phyloP scores from a whole-genome alignment of 257 asterid genomes.

The Pogostemon cablin region DNA sequence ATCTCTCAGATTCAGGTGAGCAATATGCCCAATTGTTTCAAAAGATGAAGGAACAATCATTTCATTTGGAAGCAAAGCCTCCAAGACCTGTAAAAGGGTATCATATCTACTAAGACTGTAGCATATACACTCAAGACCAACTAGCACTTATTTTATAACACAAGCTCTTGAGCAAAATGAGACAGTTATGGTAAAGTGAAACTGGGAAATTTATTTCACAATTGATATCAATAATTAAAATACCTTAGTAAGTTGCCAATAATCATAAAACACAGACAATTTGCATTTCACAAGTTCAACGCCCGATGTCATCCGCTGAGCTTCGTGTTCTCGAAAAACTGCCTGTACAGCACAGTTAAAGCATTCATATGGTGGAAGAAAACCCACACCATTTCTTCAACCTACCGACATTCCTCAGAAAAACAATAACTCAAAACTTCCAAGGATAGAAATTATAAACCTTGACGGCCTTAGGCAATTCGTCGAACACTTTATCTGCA shows the following conservation, averaged over 20 bases:
- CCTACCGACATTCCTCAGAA: neutral
- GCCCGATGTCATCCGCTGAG: slow-evolving; percentile 34
- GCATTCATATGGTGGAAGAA: neutral
- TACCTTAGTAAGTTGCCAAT: slow-evolving; percentile 97
- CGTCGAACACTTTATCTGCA: slow-evolving; percentile 49
- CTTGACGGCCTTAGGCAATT: slow-evolving; percentile 91
- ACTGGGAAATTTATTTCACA: slow-evolving; percentile 2
- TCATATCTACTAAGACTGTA: slow-evolving; percentile 20
- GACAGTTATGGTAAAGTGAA: neutral
- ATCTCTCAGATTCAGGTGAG: slow-evolving; percentile 80
- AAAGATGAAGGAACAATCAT: slow-evolving; percentile 78
- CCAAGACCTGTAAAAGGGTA: slow-evolving; percentile 64
- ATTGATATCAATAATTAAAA: slow-evolving; percentile 25
- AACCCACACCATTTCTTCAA: neutral
- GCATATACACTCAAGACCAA: too few species aligned
- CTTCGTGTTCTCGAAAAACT: slow-evolving; percentile 53
- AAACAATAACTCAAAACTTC: neutral
- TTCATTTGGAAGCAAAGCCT: slow-evolving; percentile 76
- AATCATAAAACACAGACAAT: slow-evolving; percentile 77
- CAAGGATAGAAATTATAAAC: slow-evolving; percentile 37
- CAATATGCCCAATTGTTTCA: slow-evolving; percentile 91
- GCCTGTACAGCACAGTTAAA: slow-evolving; percentile 51
- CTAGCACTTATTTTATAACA: too few species aligned
- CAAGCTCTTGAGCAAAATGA: neutral
- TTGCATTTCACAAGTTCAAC: slow-evolving; percentile 90